Evolutionary conservation across 805 yeast species (phyloP).

Genomic region (Candida schatavii): DNA sequence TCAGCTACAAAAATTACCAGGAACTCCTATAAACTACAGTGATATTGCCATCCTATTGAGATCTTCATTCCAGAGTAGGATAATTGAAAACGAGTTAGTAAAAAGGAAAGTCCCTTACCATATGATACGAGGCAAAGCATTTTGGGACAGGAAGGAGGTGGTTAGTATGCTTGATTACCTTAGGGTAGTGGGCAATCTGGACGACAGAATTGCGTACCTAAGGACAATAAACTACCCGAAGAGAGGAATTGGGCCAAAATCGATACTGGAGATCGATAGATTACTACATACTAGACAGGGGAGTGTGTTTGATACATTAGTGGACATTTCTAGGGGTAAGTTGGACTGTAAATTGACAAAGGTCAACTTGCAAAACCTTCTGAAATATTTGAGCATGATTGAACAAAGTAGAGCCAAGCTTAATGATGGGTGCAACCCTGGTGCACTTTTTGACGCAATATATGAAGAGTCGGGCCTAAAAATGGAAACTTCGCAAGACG

Average conservation of each 20-base stretch:
- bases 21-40: slow-evolving; percentile 39
- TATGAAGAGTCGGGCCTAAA: slow-evolving; percentile 28
- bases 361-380: slow-evolving; percentile 16
- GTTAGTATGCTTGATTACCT: slow-evolving; percentile 60
- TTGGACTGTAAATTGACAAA: slow-evolving; percentile 10
- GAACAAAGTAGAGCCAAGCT: slow-evolving; percentile 13
- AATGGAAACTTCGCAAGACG: slow-evolving; percentile 24
- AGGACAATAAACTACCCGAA: slow-evolving; percentile 60
- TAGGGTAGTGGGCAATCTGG: slow-evolving; percentile 55
- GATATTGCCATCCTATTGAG: slow-evolving; percentile 76
- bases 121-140: slow-evolving; percentile 70
- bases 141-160: slow-evolving; percentile 78
- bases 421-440: slow-evolving; percentile 2
- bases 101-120: slow-evolving; percentile 57
- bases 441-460: slow-evolving; percentile 20
- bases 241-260: slow-evolving; percentile 63
- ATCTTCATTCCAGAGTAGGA: slow-evolving; percentile 57
- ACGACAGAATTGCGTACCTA: slow-evolving; percentile 58
- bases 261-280: slow-evolving; percentile 35
- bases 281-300: not conserved
- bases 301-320: slow-evolving; percentile 11
- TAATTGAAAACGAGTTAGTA: slow-evolving; percentile 62
- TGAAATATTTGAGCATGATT: slow-evolving; percentile 25
- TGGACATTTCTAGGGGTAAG: slow-evolving; percentile 6
- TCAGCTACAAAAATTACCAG: slow-evolving; percentile 42